Conservation (phyloP, 805 yeast species). For the Aciculoconidium aculeatum region DNA sequence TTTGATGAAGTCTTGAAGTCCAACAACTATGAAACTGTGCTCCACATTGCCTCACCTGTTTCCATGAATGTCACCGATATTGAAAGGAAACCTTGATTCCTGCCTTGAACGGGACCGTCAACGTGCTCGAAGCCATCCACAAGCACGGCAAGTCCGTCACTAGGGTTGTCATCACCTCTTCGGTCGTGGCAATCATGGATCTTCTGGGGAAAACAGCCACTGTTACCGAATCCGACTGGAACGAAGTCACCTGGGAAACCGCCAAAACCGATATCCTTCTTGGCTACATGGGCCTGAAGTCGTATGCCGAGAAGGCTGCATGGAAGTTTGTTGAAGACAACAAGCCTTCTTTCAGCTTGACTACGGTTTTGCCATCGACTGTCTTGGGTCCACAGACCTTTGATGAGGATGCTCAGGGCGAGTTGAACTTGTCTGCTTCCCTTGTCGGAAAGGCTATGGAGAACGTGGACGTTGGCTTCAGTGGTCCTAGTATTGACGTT, state of each 20-base stretch:
- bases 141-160: slow-evolving; percentile 10
- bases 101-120: slow-evolving; percentile 28
- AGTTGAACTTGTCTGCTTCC: too few relatives aligned
- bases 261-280: slow-evolving; percentile 19
- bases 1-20: slow-evolving; percentile 18
- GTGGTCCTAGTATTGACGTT: slow-evolving; percentile 37
- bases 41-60: slow-evolving; percentile 16
- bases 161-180: slow-evolving; percentile 14
- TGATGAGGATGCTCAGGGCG: too few relatives aligned
- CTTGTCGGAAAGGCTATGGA: too few relatives aligned
- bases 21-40: slow-evolving; percentile 20
- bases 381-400: slow-evolving; percentile 51
- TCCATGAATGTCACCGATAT: slow-evolving; percentile 8
- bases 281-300: too few relatives aligned
- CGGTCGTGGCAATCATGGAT: slow-evolving; percentile 10
- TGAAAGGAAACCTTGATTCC: slow-evolving; percentile 37
- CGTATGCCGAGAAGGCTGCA: slow-evolving; percentile 47
- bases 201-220: slow-evolving; percentile 20
- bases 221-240: slow-evolving; percentile 47
- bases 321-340: slow-evolving; percentile 44
- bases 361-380: slow-evolving; percentile 38
- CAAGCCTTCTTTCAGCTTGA: slow-evolving; percentile 30
- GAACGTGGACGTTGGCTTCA: too few relatives aligned
- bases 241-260: slow-evolving; percentile 46
- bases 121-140: slow-evolving; percentile 11